Conservation (phyloP, 2,329 filamentous ascomycete genomes). For the Fusarium floridanum region DNA sequence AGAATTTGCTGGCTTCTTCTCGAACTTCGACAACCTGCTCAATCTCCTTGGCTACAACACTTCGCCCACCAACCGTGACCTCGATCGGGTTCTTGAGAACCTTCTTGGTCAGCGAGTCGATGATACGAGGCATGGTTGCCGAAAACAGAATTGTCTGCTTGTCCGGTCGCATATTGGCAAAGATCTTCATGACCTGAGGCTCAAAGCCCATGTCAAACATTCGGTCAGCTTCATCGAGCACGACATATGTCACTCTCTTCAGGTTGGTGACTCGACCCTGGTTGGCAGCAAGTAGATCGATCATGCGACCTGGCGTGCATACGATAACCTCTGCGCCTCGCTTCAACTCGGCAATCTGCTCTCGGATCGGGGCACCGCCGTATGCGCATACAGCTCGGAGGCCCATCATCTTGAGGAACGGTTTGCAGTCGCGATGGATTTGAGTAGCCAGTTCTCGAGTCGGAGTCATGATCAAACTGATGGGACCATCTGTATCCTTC, state of each 20-base stretch:
- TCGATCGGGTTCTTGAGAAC: slow-evolving; percentile 87
- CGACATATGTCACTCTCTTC: slow-evolving; percentile 89
- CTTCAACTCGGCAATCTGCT: slow-evolving; percentile 97
- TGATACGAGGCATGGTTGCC: slow-evolving; percentile 93
- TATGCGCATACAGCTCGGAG: slow-evolving; percentile 93
- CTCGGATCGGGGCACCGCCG: slow-evolving; percentile 94
- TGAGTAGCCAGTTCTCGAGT: slow-evolving; percentile 94
- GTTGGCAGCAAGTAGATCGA: slow-evolving; percentile 94
- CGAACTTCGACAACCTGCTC: slow-evolving; percentile 92
- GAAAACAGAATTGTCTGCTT: slow-evolving; percentile 96
- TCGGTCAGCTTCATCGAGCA: slow-evolving; percentile 95
- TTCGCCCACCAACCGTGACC: slow-evolving; percentile 91
- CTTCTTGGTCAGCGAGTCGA: slow-evolving; percentile 91
- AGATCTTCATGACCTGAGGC: slow-evolving; percentile 97
- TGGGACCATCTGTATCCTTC: slow-evolving; percentile 86
- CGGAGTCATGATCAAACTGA: slow-evolving; percentile 91
- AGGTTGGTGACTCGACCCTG: slow-evolving; percentile 95
- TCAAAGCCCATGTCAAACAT: slow-evolving; percentile 99
- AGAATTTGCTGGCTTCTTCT: slow-evolving; percentile 85
- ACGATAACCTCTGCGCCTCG: slow-evolving; percentile 95
- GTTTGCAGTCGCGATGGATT: slow-evolving; percentile 94
- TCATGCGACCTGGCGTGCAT: slow-evolving; percentile 94
- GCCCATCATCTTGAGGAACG: slow-evolving; percentile 88
- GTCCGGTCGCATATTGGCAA: slow-evolving; percentile 90
- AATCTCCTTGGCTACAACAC: slow-evolving; percentile 90